These are phyloP conservation scores for Akebia trifoliata DNA, from an alignment of 164 flowering plant genomes.

Conservation along the genomic window DNA sequence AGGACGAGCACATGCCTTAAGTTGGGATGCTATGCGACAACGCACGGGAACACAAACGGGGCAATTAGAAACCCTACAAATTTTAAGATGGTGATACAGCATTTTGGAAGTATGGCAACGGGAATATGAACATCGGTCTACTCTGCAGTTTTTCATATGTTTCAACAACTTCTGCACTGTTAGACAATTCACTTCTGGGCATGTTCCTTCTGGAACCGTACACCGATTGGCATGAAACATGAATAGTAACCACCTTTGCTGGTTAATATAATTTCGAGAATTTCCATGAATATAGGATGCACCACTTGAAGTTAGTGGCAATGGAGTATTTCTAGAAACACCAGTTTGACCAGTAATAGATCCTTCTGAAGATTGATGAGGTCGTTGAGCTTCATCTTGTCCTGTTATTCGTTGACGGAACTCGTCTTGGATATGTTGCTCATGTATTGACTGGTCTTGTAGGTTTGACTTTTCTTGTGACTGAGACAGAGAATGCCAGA, in stretches of 20 bases:
- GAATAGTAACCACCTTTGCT: slow-evolving; percentile 69
- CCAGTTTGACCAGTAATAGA: slow-evolving; percentile 34
- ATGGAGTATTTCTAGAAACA: slow-evolving; percentile 29
- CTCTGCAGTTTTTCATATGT: slow-evolving; percentile 57
- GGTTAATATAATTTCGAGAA: slow-evolving; percentile 42
- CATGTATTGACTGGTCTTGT: slow-evolving; percentile 34
- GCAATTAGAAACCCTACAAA: slow-evolving; percentile 47
- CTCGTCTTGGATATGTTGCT: slow-evolving; percentile 65
- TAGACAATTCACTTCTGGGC: slow-evolving; percentile 49
- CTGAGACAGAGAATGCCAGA: too few relatives aligned
- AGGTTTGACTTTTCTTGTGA: too few relatives aligned
- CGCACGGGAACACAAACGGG: slow-evolving; percentile 77
- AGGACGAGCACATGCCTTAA: slow-evolving; percentile 25
- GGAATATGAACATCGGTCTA: slow-evolving; percentile 47
- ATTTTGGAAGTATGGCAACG: slow-evolving; percentile 52
- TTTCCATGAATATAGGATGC: slow-evolving; percentile 28
- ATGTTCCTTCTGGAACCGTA: slow-evolving; percentile 66
- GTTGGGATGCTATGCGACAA: slow-evolving; percentile 25
- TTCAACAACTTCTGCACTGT: slow-evolving; percentile 48
- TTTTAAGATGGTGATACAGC: slow-evolving; percentile 46
- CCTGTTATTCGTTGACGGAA: slow-evolving; percentile 52
- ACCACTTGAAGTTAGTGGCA: slow-evolving; percentile 26
- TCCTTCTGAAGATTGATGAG: slow-evolving; percentile 56
- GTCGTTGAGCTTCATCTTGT: slow-evolving; percentile 67
- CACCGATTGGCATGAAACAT: slow-evolving; percentile 82